A percentile compares a stretch with the other conserved stretches of the same genome.
Conservation (phyloP, 2,329 filamentous ascomycete species). For the Leptographium galeiforme region DNA sequence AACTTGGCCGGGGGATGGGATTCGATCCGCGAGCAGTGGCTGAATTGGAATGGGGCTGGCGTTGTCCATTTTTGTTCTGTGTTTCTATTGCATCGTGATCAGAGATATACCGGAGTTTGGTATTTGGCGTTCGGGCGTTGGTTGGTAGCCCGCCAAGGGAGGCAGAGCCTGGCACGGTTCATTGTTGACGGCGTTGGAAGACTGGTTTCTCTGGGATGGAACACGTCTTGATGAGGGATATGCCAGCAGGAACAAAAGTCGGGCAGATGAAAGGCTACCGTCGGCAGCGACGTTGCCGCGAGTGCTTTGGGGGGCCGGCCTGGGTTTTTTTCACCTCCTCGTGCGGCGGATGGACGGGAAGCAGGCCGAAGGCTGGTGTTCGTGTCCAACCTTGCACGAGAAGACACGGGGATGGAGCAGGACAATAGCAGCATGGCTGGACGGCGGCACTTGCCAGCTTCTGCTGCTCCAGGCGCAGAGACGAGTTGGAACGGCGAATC, state of each 20-base stretch:
- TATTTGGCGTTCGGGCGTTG: neutral
- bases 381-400: too few species aligned
- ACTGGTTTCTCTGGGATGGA: neutral
- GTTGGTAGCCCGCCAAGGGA: neutral
- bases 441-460: too few species aligned
- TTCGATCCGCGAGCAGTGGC: neutral
- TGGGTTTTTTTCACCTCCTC: neutral
- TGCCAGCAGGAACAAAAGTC: neutral
- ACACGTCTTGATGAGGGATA: neutral
- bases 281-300: neutral
- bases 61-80: neutral
- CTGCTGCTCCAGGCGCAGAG: too few species aligned
- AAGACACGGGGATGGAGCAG: too few species aligned
- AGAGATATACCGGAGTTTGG: neutral
- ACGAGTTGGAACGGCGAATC: neutral
- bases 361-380: neutral
- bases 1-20: neutral
- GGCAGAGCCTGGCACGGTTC: neutral
- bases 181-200: constrained; percentile 3
- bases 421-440: too few species aligned
- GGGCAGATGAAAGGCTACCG: neutral
- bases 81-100: neutral
- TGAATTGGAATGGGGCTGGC: neutral
- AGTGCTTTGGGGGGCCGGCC: neutral
- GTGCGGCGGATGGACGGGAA: neutral